Evolutionary conservation across 2,329 filamentous ascomycete genomes (phyloP), one percentile per base, ranked within the genome.

Genomic region (Fusarium euwallaceae): DNA sequence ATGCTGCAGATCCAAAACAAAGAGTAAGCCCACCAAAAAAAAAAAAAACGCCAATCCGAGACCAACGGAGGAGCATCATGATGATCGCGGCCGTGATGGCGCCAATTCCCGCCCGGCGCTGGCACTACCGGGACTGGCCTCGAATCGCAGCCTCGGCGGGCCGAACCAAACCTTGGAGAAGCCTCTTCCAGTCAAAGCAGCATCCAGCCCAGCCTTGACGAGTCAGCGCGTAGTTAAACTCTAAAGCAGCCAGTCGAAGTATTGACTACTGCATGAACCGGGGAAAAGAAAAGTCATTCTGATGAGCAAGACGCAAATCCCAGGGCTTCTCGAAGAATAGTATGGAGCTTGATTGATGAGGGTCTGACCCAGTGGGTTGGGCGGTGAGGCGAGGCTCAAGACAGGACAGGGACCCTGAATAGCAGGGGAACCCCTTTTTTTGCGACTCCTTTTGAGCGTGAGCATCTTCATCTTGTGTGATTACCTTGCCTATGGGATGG

Each of bases 391-490:
- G 62, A 73, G 61, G 24, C 58, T 62, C 53, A 55, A 64, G 71
- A 65, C 67, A 61, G 45, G 55, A 65, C 67, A 61, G 45, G 55
- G 66, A 48, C 36, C 63, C 63, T 65, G 63, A 39, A 56, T 17
- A 51, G 41, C 72, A 75, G 61, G 69, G 63, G 43, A 71, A 32
- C 69, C 76, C 51, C 76, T 73, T 65, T 72, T 68, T 72, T 69
- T 70, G 39, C 41, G 45, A 45, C 58, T 53, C 51, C 41, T 39
- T 64, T 59, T 61, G 66, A 51, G 69, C 45, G 69, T 64, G 72
- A 70, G 72, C 72, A 74, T 74, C 72, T 64, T 61, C 74, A 73
- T 78, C 72, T 62, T 61, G 70, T 55, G 64, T 64, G 45, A 48
- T 67, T 65, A 71, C 64, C 34, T 66, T 64, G 24, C 20, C 24